Percentiles rank a stretch among this genome's conserved stretches.
Evolutionary conservation across 345 rosid species (phyloP).

Genomic region (Aethionema arabicum): DNA sequence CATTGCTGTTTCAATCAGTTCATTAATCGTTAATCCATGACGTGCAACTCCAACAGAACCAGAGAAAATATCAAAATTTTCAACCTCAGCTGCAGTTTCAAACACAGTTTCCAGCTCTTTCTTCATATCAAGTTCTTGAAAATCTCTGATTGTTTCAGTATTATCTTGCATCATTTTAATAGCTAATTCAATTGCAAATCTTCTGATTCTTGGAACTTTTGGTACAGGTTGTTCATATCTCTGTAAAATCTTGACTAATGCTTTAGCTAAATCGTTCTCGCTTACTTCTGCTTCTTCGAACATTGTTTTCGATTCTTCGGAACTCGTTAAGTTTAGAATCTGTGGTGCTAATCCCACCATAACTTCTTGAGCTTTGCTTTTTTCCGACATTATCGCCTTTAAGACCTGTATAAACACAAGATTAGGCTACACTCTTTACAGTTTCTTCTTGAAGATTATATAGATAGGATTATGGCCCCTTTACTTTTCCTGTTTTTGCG

Average conservation of each 20-base stretch:
- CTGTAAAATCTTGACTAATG: slow-evolving; percentile 52
- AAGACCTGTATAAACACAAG: slow-evolving; percentile 54
- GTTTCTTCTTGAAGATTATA: no score
- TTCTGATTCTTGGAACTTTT: slow-evolving; percentile 80
- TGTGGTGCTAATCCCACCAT: slow-evolving; percentile 87
- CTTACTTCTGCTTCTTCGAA: slow-evolving; percentile 47
- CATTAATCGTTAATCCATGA: slow-evolving; percentile 61
- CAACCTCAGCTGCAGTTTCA: slow-evolving; percentile 73
- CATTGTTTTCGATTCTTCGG: slow-evolving; percentile 46
- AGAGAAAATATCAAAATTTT: slow-evolving; percentile 76
- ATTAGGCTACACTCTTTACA: not conserved
- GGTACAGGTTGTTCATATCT: slow-evolving; percentile 59
- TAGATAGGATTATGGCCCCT: no score
- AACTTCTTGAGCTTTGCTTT: slow-evolving; percentile 63
- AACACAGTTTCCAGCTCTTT: slow-evolving; percentile 50
- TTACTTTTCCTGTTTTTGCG: no score
- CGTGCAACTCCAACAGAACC: slow-evolving; percentile 71
- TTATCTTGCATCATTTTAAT: slow-evolving; percentile 68
- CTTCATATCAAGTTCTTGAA: slow-evolving; percentile 48
- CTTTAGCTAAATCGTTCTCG: slow-evolving; percentile 51
- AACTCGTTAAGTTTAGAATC: slow-evolving; percentile 55
- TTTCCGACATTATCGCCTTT: slow-evolving; percentile 48
- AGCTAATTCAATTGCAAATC: slow-evolving; percentile 77
- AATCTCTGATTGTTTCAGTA: slow-evolving; percentile 33
- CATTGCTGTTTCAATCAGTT: slow-evolving; percentile 60